These are phyloP conservation scores for Lactarius evosmus DNA, from an alignment of 768 basidiomycete species.

Conservation along the genomic window DNA sequence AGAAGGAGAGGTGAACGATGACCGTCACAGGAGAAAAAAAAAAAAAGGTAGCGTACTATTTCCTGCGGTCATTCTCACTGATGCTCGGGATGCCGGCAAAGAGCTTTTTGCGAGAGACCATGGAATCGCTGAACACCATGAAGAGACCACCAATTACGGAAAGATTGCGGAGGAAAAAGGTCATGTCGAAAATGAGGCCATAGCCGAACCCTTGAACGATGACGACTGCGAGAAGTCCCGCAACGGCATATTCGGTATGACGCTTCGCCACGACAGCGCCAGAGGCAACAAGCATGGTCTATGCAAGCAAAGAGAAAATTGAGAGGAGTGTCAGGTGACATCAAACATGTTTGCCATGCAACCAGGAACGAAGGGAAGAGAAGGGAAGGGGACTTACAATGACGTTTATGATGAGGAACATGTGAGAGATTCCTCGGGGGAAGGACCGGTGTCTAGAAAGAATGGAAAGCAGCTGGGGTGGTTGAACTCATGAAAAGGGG, in stretches of 20 bases:
- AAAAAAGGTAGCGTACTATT: constrained; percentile 66
- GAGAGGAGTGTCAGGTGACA: constrained; percentile 5
- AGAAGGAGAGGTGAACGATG: neutral
- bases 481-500: constrained; percentile 21
- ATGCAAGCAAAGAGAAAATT: neutral
- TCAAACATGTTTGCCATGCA: neutral
- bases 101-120: constrained; percentile 79
- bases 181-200: constrained; percentile 98
- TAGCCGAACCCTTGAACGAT: constrained; percentile 97
- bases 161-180: constrained; percentile 99
- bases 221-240: constrained; percentile 87
- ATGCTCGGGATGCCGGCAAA: constrained; percentile 90
- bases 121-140: constrained; percentile 98
- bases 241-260: constrained; percentile 85
- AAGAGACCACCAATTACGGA: constrained; percentile 96
- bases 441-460: constrained; percentile 82
- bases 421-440: constrained; percentile 91
- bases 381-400: constrained; percentile 55
- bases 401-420: constrained; percentile 91
- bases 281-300: constrained; percentile 90
- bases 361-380: neutral
- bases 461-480: neutral
- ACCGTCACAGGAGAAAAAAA: constrained; percentile 16
- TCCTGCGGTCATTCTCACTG: constrained; percentile 94
- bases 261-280: constrained; percentile 82